Base-by-base conservation (phyloP, 75 land plant genomes). In the Selaginella moellendorffii region DNA sequence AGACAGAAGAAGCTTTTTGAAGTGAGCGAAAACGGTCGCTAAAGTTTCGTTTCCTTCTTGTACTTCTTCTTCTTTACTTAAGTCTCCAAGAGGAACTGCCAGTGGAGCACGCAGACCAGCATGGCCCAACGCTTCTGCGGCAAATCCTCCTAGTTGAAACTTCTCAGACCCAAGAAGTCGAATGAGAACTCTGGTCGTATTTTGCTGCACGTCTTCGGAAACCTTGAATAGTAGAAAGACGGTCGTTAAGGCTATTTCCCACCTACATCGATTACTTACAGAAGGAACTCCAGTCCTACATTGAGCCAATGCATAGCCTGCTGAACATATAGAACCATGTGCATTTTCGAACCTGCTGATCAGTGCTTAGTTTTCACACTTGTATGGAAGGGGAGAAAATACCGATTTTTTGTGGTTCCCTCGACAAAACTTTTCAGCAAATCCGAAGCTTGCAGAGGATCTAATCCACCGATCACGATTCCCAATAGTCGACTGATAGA, bases 41-140 rank as follows among this genome's bases (percentile, higher is more conserved):
- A 88, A 30, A 27, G 84, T 53, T 24, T 56, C 66, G 52, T 54
- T 88, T 80, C 78, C 75, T 75, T 20, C 53, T 67, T 42, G 27
- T 28, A 61, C 24, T n/a, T n/a, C n/a, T n/a, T n/a, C n/a, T n/a
- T n/a, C n/a, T n/a, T n/a, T n/a, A n/a, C n/a, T n/a, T n/a, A n/a
- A n/a, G n/a, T n/a, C n/a, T n/a, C n/a, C n/a, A n/a, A n/a, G n/a
- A n/a, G n/a, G n/a, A 27, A 54, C 25, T 69, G 97, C 82, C 61
- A 93, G 70, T 29, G 71, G 68, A 26, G 36, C 70, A 52, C 91
- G 81, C 52, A 95, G 65, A 24, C 99, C 96, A 69, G 84, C 72
- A 75, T 95, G 99, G 65, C 99, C 99, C 24, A 95, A 66, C 51
- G 99, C 85, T 75, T 95, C 84, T 73, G 80, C 82, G 31, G 85